Evolutionary conservation across 2,329 filamentous ascomycete species (phyloP).

Genomic region (Sarocladium oryzae): DNA sequence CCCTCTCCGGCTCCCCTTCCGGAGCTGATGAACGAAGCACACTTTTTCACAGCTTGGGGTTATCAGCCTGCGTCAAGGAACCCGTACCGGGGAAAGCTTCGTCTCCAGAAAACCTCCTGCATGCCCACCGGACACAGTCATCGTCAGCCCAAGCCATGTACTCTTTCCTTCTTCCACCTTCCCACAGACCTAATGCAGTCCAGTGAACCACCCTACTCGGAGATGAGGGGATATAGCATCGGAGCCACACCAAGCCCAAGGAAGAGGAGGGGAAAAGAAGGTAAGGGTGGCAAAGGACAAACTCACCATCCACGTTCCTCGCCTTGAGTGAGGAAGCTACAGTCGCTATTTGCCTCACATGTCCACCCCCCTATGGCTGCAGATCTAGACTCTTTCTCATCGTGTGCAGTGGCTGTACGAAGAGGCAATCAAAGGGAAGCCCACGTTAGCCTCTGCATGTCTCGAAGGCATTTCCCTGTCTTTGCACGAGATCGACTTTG

Average conservation of each 20-base stretch:
- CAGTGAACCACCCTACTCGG: not conserved
- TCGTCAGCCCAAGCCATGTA: not conserved
- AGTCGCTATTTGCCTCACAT: conserved; percentile 76
- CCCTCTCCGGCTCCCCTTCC: not conserved
- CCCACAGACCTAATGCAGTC: not conserved
- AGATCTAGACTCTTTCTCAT: not conserved
- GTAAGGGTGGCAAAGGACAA: conserved; percentile 12
- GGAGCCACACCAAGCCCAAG: conserved; percentile 4
- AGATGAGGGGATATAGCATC: conserved; percentile 6
- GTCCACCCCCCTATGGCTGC: conserved; percentile 64
- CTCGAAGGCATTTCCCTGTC: not conserved
- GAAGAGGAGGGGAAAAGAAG: conserved; percentile 10
- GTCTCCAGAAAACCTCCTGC: conserved; percentile 46
- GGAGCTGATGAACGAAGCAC: not conserved
- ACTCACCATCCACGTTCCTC: conserved; percentile 83
- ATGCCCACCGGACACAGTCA: not conserved
- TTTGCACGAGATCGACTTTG: not conserved
- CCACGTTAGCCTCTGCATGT: conserved; percentile 7
- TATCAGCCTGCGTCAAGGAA: conserved; percentile 24
- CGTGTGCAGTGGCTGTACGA: not conserved
- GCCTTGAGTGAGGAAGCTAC: conserved; percentile 70
- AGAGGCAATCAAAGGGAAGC: conserved; percentile 1
- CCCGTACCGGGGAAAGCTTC: conserved; percentile 44
- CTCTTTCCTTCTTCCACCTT: not conserved
- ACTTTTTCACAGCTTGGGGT: conserved; percentile 24